phyloP scores from a whole-genome alignment of 1,284 basidiomycete genomes.

The Apiotrichum akiyoshidainum region DNA sequence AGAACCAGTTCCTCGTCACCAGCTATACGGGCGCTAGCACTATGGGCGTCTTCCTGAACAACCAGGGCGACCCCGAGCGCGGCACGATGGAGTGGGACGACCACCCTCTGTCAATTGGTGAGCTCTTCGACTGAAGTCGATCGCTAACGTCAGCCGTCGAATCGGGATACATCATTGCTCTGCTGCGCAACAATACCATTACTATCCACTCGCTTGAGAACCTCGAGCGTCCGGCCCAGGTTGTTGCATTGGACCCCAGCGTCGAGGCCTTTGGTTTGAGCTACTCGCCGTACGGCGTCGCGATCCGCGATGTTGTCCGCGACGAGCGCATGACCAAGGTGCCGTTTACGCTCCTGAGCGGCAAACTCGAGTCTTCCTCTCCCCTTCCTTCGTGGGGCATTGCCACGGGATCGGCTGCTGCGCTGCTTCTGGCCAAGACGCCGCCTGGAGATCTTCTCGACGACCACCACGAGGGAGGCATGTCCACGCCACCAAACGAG shows the following conservation, averaged over 20 bases:
- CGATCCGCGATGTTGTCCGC: slow-evolving; percentile 40
- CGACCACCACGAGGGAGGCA: background rate
- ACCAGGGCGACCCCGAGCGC: slow-evolving; percentile 78
- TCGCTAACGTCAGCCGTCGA: slow-evolving; percentile 63
- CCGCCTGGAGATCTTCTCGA: slow-evolving; percentile 3
- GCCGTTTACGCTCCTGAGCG: slow-evolving; percentile 32
- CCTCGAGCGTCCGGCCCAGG: slow-evolving; percentile 66
- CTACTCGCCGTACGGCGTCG: slow-evolving; percentile 48
- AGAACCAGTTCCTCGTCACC: slow-evolving; percentile 65
- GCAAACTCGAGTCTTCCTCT: slow-evolving; percentile 21
- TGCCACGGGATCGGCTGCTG: background rate
- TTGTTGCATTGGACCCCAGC: slow-evolving; percentile 58
- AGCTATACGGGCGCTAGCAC: slow-evolving; percentile 63
- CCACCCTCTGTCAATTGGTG: slow-evolving; percentile 73
- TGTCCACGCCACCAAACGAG: slow-evolving; percentile 13
- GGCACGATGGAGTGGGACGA: slow-evolving; percentile 80
- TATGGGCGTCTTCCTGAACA: slow-evolving; percentile 78
- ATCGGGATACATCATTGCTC: slow-evolving; percentile 70
- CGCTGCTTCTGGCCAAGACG: background rate
- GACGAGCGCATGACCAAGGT: slow-evolving; percentile 38
- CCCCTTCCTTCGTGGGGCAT: slow-evolving; percentile 5
- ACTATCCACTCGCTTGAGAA: slow-evolving; percentile 76
- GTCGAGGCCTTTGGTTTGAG: slow-evolving; percentile 34
- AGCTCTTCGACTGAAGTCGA: slow-evolving; percentile 36
- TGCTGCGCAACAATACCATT: slow-evolving; percentile 72